Conservation (phyloP, 352 stramenopile genomes). For the Phytophthora pini region DNA sequence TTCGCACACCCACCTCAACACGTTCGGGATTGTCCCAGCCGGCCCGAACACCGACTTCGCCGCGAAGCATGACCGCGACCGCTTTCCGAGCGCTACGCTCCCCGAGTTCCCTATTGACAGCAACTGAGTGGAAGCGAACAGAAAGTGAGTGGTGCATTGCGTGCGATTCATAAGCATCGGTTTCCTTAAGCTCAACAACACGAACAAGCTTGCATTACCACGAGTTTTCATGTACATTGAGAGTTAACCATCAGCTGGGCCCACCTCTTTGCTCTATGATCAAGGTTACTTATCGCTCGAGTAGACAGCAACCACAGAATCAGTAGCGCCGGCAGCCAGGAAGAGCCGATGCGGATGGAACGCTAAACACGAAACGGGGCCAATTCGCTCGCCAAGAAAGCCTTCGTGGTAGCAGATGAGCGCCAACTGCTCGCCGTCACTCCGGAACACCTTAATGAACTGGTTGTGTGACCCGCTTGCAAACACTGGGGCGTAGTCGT, state of each 20-base stretch:
- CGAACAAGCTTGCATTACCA: constrained; percentile 12
- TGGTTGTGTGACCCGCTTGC: constrained; percentile 98
- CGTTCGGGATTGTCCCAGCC: constrained; percentile 93
- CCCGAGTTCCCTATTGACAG: constrained; percentile 37
- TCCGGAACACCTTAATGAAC: constrained; percentile 98
- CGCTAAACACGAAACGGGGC: constrained; percentile 95
- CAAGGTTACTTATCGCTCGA: constrained; percentile 72
- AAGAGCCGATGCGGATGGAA: constrained; percentile 98
- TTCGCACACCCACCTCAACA: constrained; percentile 94
- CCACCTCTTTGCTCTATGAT: neutral
- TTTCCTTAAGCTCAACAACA: constrained; percentile 19
- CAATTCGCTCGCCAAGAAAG: constrained; percentile 97
- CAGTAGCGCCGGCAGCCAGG: constrained; percentile 94
- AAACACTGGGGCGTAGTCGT: constrained; percentile 96
- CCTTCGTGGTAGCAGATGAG: constrained; percentile 96
- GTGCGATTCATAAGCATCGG: constrained; percentile 17
- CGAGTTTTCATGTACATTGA: neutral
- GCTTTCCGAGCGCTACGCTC: constrained; percentile 51
- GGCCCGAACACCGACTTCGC: constrained; percentile 66
- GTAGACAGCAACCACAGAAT: constrained; percentile 96
- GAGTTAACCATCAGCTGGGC: neutral
- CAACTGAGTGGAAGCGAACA: constrained; percentile 10
- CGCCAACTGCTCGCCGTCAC: constrained; percentile 86
- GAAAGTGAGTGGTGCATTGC: neutral
- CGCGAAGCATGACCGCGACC: constrained; percentile 70